Conservation (phyloP, 2,329 filamentous ascomycete species). For the Pseudopyrenochaeta lycopersici region DNA sequence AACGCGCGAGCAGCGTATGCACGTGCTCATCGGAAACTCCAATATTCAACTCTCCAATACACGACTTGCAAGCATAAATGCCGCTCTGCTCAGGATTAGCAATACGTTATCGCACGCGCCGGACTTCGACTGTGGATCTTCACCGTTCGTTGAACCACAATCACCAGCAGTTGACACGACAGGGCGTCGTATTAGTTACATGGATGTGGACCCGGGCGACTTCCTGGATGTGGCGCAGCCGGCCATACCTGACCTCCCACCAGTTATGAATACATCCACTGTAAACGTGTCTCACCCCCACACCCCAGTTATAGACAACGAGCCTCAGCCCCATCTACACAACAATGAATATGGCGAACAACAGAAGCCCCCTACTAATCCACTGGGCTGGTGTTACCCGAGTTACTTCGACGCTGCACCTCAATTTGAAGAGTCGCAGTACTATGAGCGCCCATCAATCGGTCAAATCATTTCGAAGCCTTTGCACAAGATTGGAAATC, state of each 20-base stretch:
- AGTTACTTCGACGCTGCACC: conserved; percentile 48
- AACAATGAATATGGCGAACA: conserved; percentile 38
- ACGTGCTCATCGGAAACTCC: conserved; percentile 45
- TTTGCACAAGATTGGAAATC: conserved; percentile 42
- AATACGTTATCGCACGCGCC: conserved; percentile 21
- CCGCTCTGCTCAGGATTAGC: conserved; percentile 40
- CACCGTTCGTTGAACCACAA: conserved; percentile 34
- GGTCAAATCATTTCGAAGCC: conserved; percentile 47
- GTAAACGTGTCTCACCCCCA: conserved; percentile 29
- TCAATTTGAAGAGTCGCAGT: conserved; percentile 46
- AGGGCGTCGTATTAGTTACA: conserved; percentile 47
- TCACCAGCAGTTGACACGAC: conserved; percentile 34
- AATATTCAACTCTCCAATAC: conserved; percentile 35
- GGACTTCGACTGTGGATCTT: conserved; percentile 35
- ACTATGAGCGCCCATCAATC: conserved; percentile 46
- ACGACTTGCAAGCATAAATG: conserved; percentile 42
- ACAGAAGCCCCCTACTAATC: conserved; percentile 38
- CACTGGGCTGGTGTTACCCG: conserved; percentile 43
- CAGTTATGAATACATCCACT: conserved; percentile 24
- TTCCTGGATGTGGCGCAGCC: conserved; percentile 40
- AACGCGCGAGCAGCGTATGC: conserved; percentile 46
- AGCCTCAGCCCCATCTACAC: conserved; percentile 27
- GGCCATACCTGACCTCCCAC: conserved; percentile 37
- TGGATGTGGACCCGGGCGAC: conserved; percentile 47
- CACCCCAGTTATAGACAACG: conserved; percentile 28